Percentiles rank a stretch among this genome's conserved stretches.
phyloP scores from a whole-genome alignment of 129 eudicot species.

The Chrysanthemum seticuspe region DNA sequence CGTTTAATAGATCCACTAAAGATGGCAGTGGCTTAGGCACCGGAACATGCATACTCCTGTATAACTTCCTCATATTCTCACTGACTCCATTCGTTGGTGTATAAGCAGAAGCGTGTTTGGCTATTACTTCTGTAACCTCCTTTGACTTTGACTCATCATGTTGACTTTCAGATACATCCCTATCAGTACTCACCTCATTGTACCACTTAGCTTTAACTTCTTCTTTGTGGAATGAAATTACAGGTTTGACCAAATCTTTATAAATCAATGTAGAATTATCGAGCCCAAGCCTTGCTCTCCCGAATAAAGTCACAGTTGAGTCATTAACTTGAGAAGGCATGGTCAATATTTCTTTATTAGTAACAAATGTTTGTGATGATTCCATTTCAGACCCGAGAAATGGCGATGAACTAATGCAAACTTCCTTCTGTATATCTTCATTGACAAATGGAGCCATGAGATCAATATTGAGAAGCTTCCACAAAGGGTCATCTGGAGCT shows the following conservation, averaged over 20 bases:
- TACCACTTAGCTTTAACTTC: conserved; percentile 26
- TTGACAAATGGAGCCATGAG: conserved; percentile 28
- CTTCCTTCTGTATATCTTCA: conserved; percentile 24
- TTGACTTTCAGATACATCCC: conserved; percentile 25
- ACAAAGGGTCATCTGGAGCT: conserved; percentile 45
- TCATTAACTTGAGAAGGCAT: conserved; percentile 52
- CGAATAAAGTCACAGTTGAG: conserved; percentile 65
- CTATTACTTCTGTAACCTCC: background rate
- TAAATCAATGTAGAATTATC: conserved; percentile 32
- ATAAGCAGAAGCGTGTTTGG: conserved; percentile 3
- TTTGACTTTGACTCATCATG: conserved; percentile 17
- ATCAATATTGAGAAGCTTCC: conserved; percentile 64
- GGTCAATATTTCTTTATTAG: conserved; percentile 28
- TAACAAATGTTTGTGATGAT: conserved; percentile 21
- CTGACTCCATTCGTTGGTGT: conserved; percentile 36
- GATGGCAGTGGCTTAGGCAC: conserved; percentile 90
- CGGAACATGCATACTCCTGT: conserved; percentile 64
- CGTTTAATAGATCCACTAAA: conserved; percentile 53
- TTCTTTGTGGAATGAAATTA: conserved; percentile 2
- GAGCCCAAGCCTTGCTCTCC: conserved; percentile 71
- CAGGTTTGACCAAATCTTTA: conserved; percentile 24
- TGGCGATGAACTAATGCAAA: conserved; percentile 22
- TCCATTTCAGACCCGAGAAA: conserved; percentile 24
- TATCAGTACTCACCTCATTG: conserved; percentile 18
- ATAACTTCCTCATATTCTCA: conserved; percentile 52